Conservation (phyloP, 805 yeast species). For the Candida tallmaniae region DNA sequence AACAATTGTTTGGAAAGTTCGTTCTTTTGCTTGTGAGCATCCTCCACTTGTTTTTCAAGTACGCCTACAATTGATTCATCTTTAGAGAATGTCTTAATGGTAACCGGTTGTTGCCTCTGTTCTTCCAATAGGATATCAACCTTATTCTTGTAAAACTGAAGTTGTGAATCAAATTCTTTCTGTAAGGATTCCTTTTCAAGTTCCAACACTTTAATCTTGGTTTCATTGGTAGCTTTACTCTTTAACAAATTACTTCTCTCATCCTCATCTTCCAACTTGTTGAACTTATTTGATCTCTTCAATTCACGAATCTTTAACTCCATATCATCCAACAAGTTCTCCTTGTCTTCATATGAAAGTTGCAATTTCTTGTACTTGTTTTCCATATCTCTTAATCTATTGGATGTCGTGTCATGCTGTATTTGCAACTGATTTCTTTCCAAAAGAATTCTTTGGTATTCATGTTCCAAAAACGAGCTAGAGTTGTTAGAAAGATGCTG, state of each 20-base stretch:
- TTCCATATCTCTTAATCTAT: constrained; percentile 23
- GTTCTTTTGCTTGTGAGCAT: constrained; percentile 21
- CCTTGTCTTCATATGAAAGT: constrained; percentile 29
- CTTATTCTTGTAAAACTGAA: constrained; percentile 27
- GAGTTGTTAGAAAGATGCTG: not conserved
- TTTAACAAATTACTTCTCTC: constrained; percentile 31
- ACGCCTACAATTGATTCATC: constrained; percentile 15
- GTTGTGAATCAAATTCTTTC: constrained; percentile 30
- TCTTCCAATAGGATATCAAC: constrained; percentile 18
- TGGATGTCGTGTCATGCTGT: constrained; percentile 31
- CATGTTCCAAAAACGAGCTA: constrained; percentile 5
- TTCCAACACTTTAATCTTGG: constrained; percentile 30
- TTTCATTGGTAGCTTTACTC: constrained; percentile 34
- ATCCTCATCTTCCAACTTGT: constrained; percentile 24
- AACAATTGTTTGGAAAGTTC: constrained; percentile 20
- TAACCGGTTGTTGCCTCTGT: not conserved
- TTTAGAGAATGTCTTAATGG: not conserved
- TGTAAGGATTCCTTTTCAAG: constrained; percentile 26
- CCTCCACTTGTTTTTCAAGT: constrained; percentile 31
- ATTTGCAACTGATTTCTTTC: constrained; percentile 13
- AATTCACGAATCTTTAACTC: constrained; percentile 29
- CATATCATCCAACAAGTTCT: constrained; percentile 29
- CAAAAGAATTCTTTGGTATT: constrained; percentile 10
- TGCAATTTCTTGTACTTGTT: constrained; percentile 11
- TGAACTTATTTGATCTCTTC: constrained; percentile 19